Percentiles rank a stretch among this genome's conserved stretches.
Conservation (phyloP, 1,139 yeast genomes). For the Taphrina communis region DNA sequence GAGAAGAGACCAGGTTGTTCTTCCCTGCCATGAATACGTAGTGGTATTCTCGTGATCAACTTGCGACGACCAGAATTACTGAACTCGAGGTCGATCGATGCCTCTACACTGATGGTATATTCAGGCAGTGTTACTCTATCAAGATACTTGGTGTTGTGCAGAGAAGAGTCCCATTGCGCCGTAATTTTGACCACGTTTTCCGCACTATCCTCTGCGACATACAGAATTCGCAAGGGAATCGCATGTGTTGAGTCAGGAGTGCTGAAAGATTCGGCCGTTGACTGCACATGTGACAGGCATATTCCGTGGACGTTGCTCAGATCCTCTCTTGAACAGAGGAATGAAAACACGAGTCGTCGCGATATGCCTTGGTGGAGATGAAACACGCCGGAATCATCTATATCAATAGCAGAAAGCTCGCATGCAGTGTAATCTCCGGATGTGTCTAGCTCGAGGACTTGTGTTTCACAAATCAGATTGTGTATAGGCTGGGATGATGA, state of each 20-base stretch:
- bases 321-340: constrained; percentile 44
- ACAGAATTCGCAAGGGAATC: constrained; percentile 6
- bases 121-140: constrained; percentile 41
- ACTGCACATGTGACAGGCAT: constrained; percentile 3
- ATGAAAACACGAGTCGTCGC: constrained; percentile 47
- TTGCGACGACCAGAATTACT: background rate
- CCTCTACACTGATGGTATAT: background rate
- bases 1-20: constrained; percentile 18
- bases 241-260: background rate
- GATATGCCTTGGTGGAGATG: constrained; percentile 50
- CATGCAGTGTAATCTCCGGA: constrained; percentile 48
- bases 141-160: constrained; percentile 44
- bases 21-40: constrained; percentile 18
- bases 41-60: constrained; percentile 1
- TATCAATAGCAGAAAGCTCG: constrained; percentile 44
- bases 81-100: background rate
- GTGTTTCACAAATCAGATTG: constrained; percentile 42
- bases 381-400: constrained; percentile 43
- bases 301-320: constrained; percentile 40
- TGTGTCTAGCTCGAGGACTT: constrained; percentile 48
- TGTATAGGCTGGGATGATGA: constrained; percentile 21
- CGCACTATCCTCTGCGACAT: constrained; percentile 36
- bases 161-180: constrained; percentile 47
- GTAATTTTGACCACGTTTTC: background rate
- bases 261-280: background rate